Evolutionary conservation across 2,329 filamentous ascomycete genomes (phyloP).

Genomic region (Seiridium cupressi): DNA sequence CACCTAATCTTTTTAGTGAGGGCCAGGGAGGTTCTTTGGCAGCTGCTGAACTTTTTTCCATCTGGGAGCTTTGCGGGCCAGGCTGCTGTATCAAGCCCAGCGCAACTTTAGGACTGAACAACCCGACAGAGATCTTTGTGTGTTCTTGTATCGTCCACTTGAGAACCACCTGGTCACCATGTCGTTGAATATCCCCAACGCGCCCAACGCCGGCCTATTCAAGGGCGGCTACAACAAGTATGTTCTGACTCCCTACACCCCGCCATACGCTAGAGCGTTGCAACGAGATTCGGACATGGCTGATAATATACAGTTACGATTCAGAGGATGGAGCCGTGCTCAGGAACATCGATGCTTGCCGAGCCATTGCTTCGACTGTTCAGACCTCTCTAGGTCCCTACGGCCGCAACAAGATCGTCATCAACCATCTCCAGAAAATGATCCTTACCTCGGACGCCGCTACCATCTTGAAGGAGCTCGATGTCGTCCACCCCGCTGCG

Average conservation of each 20-base stretch:
- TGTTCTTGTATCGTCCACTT: not conserved
- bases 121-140: not conserved
- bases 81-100: constrained; percentile 4
- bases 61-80: not conserved
- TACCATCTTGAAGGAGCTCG: constrained; percentile 94
- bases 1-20: constrained; percentile 3
- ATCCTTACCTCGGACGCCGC: constrained; percentile 97
- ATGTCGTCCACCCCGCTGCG: constrained; percentile 96
- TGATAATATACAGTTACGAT: constrained; percentile 70
- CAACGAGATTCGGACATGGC: not conserved
- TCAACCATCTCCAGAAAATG: constrained; percentile 99
- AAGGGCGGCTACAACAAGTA: constrained; percentile 97
- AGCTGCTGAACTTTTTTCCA: constrained; percentile 8
- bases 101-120: not conserved
- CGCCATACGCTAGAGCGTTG: constrained; percentile 19
- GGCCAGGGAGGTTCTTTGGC: not conserved
- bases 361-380: constrained; percentile 91
- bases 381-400: constrained; percentile 96
- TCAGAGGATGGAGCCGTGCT: constrained; percentile 98
- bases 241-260: constrained; percentile 31
- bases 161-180: constrained; percentile 46
- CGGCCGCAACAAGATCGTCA: constrained; percentile 98
- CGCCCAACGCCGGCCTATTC: constrained; percentile 90
- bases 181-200: constrained; percentile 95
- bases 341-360: constrained; percentile 97